Evolutionary conservation across 768 basidiomycete genomes (phyloP).

Genomic region (Ramaria sp.): DNA sequence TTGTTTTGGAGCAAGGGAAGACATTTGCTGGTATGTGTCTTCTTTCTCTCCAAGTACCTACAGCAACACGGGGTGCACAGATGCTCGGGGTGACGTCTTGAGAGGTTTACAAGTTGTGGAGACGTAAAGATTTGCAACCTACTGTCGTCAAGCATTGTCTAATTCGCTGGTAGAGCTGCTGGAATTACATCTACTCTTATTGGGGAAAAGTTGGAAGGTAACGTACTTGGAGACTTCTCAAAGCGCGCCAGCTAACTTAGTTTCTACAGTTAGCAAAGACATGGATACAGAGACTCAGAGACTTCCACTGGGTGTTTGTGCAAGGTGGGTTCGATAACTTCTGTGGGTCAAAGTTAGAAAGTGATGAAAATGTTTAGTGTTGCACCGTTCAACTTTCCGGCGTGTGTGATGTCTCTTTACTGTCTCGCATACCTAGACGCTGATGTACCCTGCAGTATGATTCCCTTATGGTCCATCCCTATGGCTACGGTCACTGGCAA

Average conservation of each 20-base stretch:
- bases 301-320: slow-evolving; percentile 82
- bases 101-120: slow-evolving; percentile 88
- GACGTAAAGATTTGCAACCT: slow-evolving; percentile 20
- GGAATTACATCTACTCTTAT: slow-evolving; percentile 78
- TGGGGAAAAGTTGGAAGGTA: slow-evolving; percentile 89
- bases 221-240: slow-evolving; percentile 25
- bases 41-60: not conserved
- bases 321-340: slow-evolving; percentile 4
- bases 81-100: slow-evolving; percentile 91
- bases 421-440: not conserved
- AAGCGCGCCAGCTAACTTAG: slow-evolving; percentile 24
- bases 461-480: slow-evolving; percentile 87
- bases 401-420: slow-evolving; percentile 37
- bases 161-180: slow-evolving; percentile 31
- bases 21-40: slow-evolving; percentile 58
- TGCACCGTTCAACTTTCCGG: slow-evolving; percentile 82
- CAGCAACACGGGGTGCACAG: slow-evolving; percentile 24
- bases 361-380: slow-evolving; percentile 19
- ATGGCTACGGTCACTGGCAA: slow-evolving; percentile 88
- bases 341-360: not conserved
- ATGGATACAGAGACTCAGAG: slow-evolving; percentile 91
- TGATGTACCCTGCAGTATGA: slow-evolving; percentile 41
- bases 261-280: slow-evolving; percentile 61
- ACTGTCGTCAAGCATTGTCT: not conserved
- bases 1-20: slow-evolving; percentile 94